Evolutionary conservation across 331 rosid species (phyloP).

Genomic region (Malus hybrid): DNA sequence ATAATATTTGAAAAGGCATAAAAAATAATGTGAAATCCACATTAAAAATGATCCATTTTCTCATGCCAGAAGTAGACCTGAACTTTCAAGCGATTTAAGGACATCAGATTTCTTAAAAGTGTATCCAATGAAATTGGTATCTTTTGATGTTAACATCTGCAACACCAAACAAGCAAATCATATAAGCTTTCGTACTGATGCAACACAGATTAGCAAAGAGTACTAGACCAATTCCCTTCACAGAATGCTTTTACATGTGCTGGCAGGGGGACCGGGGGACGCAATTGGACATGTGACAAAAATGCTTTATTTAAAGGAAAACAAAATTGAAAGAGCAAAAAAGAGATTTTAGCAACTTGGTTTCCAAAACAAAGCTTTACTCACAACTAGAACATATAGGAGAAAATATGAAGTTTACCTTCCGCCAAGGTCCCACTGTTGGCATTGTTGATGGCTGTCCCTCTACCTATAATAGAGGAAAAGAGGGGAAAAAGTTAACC

Average conservation of each 20-base stretch:
- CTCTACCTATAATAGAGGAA: slow-evolving; percentile 40
- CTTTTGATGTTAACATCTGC: slow-evolving; percentile 98
- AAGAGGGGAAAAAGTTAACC: background rate
- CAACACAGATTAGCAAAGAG: background rate
- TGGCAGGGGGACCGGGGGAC: background rate
- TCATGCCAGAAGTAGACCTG: slow-evolving; percentile 40
- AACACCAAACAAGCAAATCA: slow-evolving; percentile 10
- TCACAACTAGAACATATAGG: background rate
- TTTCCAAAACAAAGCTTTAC: background rate
- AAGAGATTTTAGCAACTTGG: background rate
- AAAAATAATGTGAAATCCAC: background rate
- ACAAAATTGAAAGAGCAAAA: background rate
- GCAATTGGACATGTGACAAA: background rate
- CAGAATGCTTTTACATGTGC: background rate
- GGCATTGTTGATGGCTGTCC: slow-evolving; percentile 68
- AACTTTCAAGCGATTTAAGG: slow-evolving; percentile 67
- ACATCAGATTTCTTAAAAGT: slow-evolving; percentile 84
- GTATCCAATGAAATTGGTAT: slow-evolving; percentile 90
- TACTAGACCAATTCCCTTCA: background rate
- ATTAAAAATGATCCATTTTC: background rate
- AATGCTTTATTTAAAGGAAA: background rate
- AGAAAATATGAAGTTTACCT: slow-evolving; percentile 38
- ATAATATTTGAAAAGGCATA: background rate
- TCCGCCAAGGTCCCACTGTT: slow-evolving; percentile 96
- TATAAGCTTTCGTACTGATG: background rate